Evolutionary conservation across 805 yeast species (phyloP).

Genomic region (Schwanniomyces vanrijiae): DNA sequence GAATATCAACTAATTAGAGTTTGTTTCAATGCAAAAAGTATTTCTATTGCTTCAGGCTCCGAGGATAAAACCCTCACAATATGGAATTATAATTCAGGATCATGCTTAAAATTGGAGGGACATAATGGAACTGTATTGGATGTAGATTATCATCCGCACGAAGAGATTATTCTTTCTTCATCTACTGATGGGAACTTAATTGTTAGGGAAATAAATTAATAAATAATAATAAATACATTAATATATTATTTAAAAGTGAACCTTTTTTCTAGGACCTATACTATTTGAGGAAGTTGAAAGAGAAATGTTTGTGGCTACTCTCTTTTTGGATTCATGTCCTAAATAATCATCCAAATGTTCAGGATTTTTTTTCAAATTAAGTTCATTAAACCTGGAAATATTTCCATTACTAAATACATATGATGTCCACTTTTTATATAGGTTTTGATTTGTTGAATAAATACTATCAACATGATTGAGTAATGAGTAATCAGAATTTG

Average conservation of each 20-base stretch:
- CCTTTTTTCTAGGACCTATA: slow-evolving; percentile 11
- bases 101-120: slow-evolving; percentile 52
- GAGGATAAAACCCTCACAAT: slow-evolving; percentile 56
- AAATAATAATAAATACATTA: background rate
- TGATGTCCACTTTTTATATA: slow-evolving; percentile 23
- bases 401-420: slow-evolving; percentile 30
- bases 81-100: slow-evolving; percentile 60
- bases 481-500: slow-evolving; percentile 17
- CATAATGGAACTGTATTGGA: slow-evolving; percentile 64
- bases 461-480: slow-evolving; percentile 19
- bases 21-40: slow-evolving; percentile 41
- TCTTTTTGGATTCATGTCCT: background rate
- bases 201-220: slow-evolving; percentile 34
- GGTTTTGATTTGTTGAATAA: background rate
- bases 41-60: slow-evolving; percentile 56
- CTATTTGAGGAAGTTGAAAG: background rate
- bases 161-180: slow-evolving; percentile 43
- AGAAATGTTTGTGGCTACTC: background rate
- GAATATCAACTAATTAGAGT: slow-evolving; percentile 56
- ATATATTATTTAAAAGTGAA: slow-evolving; percentile 15
- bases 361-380: slow-evolving; percentile 13
- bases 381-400: slow-evolving; percentile 23
- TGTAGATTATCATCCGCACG: slow-evolving; percentile 51
- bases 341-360: background rate
- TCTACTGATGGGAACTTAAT: slow-evolving; percentile 60